These are phyloP conservation scores for Schoenoplectus triqueter DNA, from an alignment of 202 grass and related monocot species.

Conservation along the genomic window DNA sequence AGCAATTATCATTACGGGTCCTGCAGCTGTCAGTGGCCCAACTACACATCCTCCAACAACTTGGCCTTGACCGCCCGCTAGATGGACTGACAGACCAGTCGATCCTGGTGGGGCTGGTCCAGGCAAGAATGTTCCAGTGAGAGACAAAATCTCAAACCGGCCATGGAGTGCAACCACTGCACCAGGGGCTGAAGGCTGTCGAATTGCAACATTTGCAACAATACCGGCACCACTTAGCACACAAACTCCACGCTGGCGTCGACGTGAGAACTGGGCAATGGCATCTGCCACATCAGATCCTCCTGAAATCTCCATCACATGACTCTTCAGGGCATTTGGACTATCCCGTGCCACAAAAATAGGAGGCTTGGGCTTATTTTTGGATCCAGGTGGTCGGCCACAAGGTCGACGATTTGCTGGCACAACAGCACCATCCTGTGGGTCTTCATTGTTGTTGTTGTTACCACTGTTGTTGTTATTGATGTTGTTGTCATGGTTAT, in stretches of 20 bases:
- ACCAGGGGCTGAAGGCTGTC: constrained; percentile 56
- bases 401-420: constrained; percentile 58
- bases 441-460: constrained; percentile 46
- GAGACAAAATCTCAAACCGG: constrained; percentile 68
- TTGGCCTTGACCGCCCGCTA: constrained; percentile 64
- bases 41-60: constrained; percentile 70
- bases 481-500: constrained; percentile 39
- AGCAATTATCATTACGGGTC: constrained; percentile 74
- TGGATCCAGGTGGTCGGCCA: constrained; percentile 55
- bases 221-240: constrained; percentile 73
- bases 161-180: constrained; percentile 63
- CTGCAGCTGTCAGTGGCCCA: constrained; percentile 64
- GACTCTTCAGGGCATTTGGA: constrained; percentile 78
- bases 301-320: constrained; percentile 72
- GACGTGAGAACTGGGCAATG: constrained; percentile 71
- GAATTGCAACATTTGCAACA: constrained; percentile 62
- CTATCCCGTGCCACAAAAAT: constrained; percentile 84
- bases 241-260: constrained; percentile 70
- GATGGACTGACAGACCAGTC: constrained; percentile 64
- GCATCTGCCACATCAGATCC: constrained; percentile 74
- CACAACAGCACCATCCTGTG: constrained; percentile 68
- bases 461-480: constrained; percentile 34
- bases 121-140: constrained; percentile 68
- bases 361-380: constrained; percentile 76
- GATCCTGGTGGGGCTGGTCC: constrained; percentile 66